Evolutionary conservation across 2,329 filamentous ascomycete genomes (phyloP).

Genomic region (Cytospora leucostoma): DNA sequence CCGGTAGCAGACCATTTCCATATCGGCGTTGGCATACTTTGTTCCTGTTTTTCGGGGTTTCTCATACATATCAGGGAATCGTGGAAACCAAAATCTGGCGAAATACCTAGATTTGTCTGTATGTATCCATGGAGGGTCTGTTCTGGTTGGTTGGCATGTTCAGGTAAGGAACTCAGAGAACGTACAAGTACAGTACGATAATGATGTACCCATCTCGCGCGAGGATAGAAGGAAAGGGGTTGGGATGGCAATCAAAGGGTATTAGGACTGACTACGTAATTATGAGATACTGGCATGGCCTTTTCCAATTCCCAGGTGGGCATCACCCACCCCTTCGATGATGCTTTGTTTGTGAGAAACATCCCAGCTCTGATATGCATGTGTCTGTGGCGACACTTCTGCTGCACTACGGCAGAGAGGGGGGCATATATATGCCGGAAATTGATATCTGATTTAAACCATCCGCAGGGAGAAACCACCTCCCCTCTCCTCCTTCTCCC

Average conservation of each 20-base stretch:
- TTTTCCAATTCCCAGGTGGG: neutral
- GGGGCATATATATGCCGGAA: neutral
- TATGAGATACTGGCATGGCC: slow-evolving; percentile 9
- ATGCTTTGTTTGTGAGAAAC: neutral
- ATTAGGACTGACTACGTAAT: slow-evolving; percentile 17
- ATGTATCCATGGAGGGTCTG: slow-evolving; percentile 10
- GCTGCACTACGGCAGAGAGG: neutral
- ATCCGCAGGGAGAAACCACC: slow-evolving; percentile 69
- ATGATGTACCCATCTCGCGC: slow-evolving; percentile 18
- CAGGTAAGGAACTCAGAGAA: slow-evolving; percentile 1
- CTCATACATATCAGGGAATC: neutral
- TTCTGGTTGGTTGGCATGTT: slow-evolving; percentile 1
- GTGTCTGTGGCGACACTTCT: neutral
- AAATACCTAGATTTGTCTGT: neutral
- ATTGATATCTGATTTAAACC: slow-evolving; percentile 39
- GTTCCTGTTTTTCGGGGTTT: neutral
- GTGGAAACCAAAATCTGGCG: slow-evolving; percentile 9
- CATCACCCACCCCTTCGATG: neutral
- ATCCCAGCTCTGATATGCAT: slow-evolving; percentile 3
- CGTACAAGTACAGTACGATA: slow-evolving; percentile 19
- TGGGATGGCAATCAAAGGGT: slow-evolving; percentile 5
- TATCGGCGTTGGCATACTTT: slow-evolving; percentile 22
- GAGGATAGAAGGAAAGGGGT: neutral
- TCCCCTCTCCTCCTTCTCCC: slow-evolving; percentile 64
- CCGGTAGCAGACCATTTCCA: slow-evolving; percentile 1